Percentiles rank a stretch among this genome's conserved stretches.
These are phyloP conservation scores for Dissophora globulifera DNA, from an alignment of 192 early-diverging fungal genomes.

Conservation along the genomic window DNA sequence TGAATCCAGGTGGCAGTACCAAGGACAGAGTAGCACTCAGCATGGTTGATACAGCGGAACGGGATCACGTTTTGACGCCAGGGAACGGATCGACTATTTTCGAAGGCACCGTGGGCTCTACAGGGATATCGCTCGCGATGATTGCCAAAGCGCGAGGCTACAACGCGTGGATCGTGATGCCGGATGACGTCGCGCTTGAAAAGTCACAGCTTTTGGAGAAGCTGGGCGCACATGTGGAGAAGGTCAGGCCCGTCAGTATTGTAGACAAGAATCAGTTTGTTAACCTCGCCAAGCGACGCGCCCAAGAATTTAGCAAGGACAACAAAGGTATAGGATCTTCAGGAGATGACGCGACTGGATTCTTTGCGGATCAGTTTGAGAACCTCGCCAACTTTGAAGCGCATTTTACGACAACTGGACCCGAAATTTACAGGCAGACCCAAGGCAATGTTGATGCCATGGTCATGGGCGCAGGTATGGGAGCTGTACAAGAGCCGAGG, in stretches of 20 bases:
- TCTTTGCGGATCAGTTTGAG: constrained; percentile 96
- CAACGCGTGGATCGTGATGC: constrained; percentile 95
- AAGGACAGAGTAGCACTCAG: constrained; percentile 95
- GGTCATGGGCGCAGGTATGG: constrained; percentile 85
- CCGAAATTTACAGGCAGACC: constrained; percentile 87
- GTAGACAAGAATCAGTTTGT: constrained; percentile 94
- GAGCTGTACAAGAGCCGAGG: too few relatives aligned
- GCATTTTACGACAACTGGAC: constrained; percentile 86
- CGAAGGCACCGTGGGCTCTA: constrained; percentile 96
- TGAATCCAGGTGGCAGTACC: constrained; percentile 91
- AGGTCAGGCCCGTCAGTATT: constrained; percentile 90
- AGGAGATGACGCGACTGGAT: constrained; percentile 55
- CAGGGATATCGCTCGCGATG: constrained; percentile 95
- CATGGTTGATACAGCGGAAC: constrained; percentile 85
- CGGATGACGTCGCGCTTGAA: constrained; percentile 91
- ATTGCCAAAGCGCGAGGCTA: constrained; percentile 92
- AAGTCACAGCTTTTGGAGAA: constrained; percentile 88
- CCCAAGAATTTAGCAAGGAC: constrained; percentile 68
- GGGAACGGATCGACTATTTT: constrained; percentile 83
- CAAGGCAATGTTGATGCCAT: constrained; percentile 79
- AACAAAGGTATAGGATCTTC: background rate
- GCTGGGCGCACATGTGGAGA: constrained; percentile 89
- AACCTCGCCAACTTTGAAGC: constrained; percentile 85
- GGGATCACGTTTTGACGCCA: constrained; percentile 71
- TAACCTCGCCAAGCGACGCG: constrained; percentile 83